These are phyloP conservation scores for Phaseolus lunatus DNA, from an alignment of 306 rosid species.

Conservation along the genomic window DNA sequence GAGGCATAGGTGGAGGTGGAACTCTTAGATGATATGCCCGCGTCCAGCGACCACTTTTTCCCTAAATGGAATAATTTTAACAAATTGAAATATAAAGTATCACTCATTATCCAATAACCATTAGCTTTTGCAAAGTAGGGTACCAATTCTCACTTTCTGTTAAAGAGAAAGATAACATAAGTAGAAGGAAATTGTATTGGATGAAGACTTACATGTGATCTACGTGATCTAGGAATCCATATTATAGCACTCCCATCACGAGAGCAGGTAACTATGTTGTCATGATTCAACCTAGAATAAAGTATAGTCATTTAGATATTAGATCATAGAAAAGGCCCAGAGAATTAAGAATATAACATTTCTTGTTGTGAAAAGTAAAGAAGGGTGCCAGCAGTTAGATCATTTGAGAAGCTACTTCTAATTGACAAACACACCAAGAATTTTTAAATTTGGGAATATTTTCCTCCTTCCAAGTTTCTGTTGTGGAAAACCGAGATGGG, in stretches of 20 bases:
- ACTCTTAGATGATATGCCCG: slow-evolving; percentile 98
- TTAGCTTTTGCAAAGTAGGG: slow-evolving; percentile 31
- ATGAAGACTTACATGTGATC: slow-evolving; percentile 77
- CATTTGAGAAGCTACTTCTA: slow-evolving; percentile 37
- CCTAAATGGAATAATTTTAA: slow-evolving; percentile 57
- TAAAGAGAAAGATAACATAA: slow-evolving; percentile 7
- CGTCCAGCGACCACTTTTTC: slow-evolving; percentile 94
- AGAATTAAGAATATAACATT: slow-evolving; percentile 9
- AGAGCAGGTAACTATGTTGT: slow-evolving; percentile 98
- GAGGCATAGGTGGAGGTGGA: slow-evolving; percentile 98
- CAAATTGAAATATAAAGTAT: slow-evolving; percentile 8
- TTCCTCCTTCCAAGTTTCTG: slow-evolving; percentile 87
- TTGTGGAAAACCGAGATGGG: slow-evolving; percentile 68
- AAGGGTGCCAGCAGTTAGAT: slow-evolving; percentile 37
- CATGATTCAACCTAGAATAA: slow-evolving; percentile 89
- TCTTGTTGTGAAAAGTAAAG: slow-evolving; percentile 23
- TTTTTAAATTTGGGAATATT: slow-evolving; percentile 91
- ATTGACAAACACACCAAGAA: slow-evolving; percentile 67
- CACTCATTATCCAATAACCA: slow-evolving; percentile 11
- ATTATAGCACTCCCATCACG: slow-evolving; percentile 99
- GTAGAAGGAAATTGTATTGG: slow-evolving; percentile 32
- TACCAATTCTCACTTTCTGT: slow-evolving; percentile 20
- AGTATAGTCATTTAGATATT: slow-evolving; percentile 24
- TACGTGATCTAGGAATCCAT: slow-evolving; percentile 95
- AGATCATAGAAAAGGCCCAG: slow-evolving; percentile 32